Evolutionary conservation across 1,139 yeast species (phyloP).

Genomic region (Candida albicans): DNA sequence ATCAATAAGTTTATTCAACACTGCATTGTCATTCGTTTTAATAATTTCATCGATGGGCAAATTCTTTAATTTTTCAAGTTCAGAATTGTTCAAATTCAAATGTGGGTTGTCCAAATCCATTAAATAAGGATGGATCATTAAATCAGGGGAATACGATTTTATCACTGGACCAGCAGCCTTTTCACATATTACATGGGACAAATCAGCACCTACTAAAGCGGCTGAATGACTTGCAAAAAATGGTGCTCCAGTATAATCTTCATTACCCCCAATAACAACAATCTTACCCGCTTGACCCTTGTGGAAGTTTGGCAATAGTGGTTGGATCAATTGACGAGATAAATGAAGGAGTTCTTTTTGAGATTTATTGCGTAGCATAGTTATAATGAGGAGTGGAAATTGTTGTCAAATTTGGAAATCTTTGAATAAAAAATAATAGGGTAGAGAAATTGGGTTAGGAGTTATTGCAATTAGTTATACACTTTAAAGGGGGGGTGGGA

Average conservation of each 20-base stretch:
- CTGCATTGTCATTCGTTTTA: slow-evolving; percentile 15
- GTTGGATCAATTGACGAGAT: slow-evolving; percentile 67
- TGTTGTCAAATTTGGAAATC: neutral
- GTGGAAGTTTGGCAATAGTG: slow-evolving; percentile 67
- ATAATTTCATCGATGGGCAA: slow-evolving; percentile 23
- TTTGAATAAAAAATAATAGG: too few species aligned
- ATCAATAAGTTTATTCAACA: slow-evolving; percentile 35
- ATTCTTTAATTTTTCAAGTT: slow-evolving; percentile 17
- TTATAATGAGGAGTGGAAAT: neutral
- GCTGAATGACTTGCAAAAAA: slow-evolving; percentile 85
- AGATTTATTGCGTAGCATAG: slow-evolving; percentile 30
- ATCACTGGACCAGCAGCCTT: slow-evolving; percentile 74
- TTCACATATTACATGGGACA: slow-evolving; percentile 87
- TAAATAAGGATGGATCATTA: slow-evolving; percentile 95
- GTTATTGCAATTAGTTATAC: too few species aligned
- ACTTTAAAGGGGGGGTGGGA: too few species aligned
- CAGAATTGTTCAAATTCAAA: slow-evolving; percentile 16
- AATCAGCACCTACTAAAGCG: slow-evolving; percentile 82
- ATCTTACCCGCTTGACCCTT: slow-evolving; percentile 94
- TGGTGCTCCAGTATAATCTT: slow-evolving; percentile 97
- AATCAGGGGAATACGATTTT: slow-evolving; percentile 85
- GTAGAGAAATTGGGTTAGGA: too few species aligned
- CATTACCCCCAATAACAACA: slow-evolving; percentile 90
- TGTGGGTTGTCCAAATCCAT: slow-evolving; percentile 30
- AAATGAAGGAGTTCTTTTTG: slow-evolving; percentile 49